Base-by-base conservation (phyloP, 2,329 filamentous ascomycete species). In the Phyllosticta citribraziliensis region DNA sequence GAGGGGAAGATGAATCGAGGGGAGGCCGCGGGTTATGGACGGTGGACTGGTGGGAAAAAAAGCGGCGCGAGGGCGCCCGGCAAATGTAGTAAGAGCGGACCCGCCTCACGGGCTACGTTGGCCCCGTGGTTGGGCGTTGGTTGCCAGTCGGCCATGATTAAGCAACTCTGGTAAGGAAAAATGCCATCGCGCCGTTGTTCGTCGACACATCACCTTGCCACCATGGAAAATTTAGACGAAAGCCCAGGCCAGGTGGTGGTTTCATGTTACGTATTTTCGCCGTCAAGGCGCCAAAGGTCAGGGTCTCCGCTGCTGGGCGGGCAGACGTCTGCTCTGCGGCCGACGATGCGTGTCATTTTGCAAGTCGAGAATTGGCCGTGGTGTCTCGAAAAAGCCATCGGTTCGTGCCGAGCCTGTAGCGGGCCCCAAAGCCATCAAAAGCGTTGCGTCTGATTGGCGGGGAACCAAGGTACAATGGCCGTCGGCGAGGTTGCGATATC, bases 221-320 rank as follows among this genome's bases (percentile, higher is more conserved):
- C 33, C 14, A 40, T 40, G 11, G 50, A 60, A 60, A 60, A 52
- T 55, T 52, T 54, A 55, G 52, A 53, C 52, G 57, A 52, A 30
- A 55, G 58, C 58, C 55, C 40, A 54, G 52, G 19, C 58, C 58
- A 52, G n/a, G 58, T 5, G 58, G 58, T 60, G 58, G 58, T 60
- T 60, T 60, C 52, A 19, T 55, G 58, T 60, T 55, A 60, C 58
- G 58, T 60, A 55, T 52, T 60, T n/a, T n/a, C 22, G 22, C 58
- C 58, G 58, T 52, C 54, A 25, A 60, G 52, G 33, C 35, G 27
- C 58, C 58, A 60, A 6, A 30, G 27, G 57, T 17, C 33, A 17
- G 33, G 33, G 33, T 14, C 33, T 40, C 27, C 33, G 33, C 33
- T 40, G 33, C 33, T 40, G 33, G 10, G 33, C 33, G 33, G 14